Evolutionary conservation across 2,329 filamentous ascomycete genomes (phyloP).

Genomic region (Mariannaea sp.): DNA sequence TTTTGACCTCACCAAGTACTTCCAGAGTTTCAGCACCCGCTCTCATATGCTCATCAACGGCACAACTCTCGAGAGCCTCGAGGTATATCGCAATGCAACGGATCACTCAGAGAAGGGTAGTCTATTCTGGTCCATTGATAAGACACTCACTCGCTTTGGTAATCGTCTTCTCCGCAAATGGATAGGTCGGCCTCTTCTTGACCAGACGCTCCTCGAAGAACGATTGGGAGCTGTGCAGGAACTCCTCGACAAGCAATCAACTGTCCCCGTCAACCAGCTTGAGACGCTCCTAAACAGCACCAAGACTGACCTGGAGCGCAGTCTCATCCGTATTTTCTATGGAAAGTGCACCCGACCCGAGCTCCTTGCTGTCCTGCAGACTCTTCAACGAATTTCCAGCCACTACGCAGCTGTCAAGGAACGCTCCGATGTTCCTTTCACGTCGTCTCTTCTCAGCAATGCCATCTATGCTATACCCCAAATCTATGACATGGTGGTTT

Average conservation of each 20-base stretch:
- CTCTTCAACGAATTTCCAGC: slow-evolving; percentile 77
- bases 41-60: slow-evolving; percentile 97
- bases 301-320: slow-evolving; percentile 86
- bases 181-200: slow-evolving; percentile 88
- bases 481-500: slow-evolving; percentile 73
- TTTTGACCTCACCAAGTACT: slow-evolving; percentile 95
- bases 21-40: slow-evolving; percentile 90
- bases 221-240: slow-evolving; percentile 87
- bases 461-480: slow-evolving; percentile 76
- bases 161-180: slow-evolving; percentile 88
- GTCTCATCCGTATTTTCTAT: slow-evolving; percentile 94
- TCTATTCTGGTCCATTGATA: slow-evolving; percentile 93
- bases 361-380: slow-evolving; percentile 82
- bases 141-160: slow-evolving; percentile 88
- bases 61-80: slow-evolving; percentile 89
- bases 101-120: slow-evolving; percentile 85
- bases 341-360: slow-evolving; percentile 92
- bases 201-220: slow-evolving; percentile 74
- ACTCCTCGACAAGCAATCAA: slow-evolving; percentile 70
- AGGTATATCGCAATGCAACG: slow-evolving; percentile 94
- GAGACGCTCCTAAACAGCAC: slow-evolving; percentile 72
- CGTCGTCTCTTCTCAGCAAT: slow-evolving; percentile 69
- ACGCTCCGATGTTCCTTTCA: slow-evolving; percentile 71
- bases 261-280: slow-evolving; percentile 72
- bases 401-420: slow-evolving; percentile 73